Percentiles rank a stretch among this genome's conserved stretches.
Conservation (phyloP, 495 filamentous ascomycete genomes). For the Penicillium chermesinum region DNA sequence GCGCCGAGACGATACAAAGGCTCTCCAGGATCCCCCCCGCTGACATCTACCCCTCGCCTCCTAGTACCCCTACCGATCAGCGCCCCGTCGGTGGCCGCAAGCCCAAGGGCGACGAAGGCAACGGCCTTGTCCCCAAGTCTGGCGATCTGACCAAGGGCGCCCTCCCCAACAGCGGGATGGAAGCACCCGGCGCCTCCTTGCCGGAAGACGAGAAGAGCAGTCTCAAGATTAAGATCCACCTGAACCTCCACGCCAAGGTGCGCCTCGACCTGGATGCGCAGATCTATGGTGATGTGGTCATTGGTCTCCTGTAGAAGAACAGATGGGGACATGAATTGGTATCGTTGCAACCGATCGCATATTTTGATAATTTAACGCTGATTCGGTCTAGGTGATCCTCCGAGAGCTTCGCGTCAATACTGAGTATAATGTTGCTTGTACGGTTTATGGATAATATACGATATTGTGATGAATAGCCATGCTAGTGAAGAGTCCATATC, state of each 20-base stretch:
- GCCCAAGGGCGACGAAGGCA: conserved; percentile 6
- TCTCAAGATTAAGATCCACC: conserved; percentile 22
- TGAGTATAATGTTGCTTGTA: too few species aligned
- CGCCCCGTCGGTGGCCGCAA: conserved; percentile 15
- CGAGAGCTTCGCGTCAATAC: too few species aligned
- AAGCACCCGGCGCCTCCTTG: conserved; percentile 8
- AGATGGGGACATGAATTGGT: neutral
- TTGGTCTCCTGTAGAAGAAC: conserved; percentile 23
- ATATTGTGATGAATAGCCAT: too few species aligned
- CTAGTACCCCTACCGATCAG: conserved; percentile 6
- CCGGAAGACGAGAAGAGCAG: conserved; percentile 11
- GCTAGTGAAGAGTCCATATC: too few species aligned
- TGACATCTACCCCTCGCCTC: conserved; percentile 10
- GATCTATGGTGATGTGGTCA: conserved; percentile 22
- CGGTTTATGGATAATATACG: too few species aligned
- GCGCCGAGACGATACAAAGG: conserved; percentile 2
- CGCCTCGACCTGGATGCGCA: conserved; percentile 20
- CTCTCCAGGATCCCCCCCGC: neutral
- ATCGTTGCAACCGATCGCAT: too few species aligned
- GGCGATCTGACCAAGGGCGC: neutral
- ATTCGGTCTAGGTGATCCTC: too few species aligned
- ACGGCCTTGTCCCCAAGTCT: neutral
- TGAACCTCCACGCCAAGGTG: conserved; percentile 23
- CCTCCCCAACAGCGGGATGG: conserved; percentile 2
- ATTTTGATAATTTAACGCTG: too few species aligned